Base-by-base conservation (phyloP, 257 asterid genomes). In the Solanum ossicruentum region DNA sequence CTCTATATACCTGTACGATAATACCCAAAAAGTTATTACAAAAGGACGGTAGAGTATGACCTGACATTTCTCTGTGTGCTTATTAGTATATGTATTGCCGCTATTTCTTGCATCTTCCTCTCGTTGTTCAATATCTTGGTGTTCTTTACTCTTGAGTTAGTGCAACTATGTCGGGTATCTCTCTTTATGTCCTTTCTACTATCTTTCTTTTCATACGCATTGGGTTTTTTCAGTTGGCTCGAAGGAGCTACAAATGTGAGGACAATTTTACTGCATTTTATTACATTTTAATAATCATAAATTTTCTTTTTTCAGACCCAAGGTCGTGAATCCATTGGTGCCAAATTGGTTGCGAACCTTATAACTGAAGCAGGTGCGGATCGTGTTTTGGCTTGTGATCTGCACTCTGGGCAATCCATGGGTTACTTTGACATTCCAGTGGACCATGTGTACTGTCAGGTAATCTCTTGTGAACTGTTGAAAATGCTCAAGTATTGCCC, bases 361-460 rank as follows among this genome's bases (percentile, higher is more conserved):
- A 93, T 95, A 69, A 95, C 98, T 26, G 96, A 93, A 89, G 89
- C 98, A 84, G 98, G 98, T 63, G 98, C 98, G 21, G 95, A 95
- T 89, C 96, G 98, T 63, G 96, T 95, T 88, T 93, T 95, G 86
- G 96, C 98, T 80, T 95, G 98, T 91, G 98, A 95, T 89, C 94
- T 95, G 83, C 98, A 95, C 88, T 95, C 98, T 67, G 98, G 98
- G 66, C 98, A 93, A 87, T 93, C 98, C 86, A 93, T 95, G 95
- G 98, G 98, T 84, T 93, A 93, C 89, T 95, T 95, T 51, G 98
- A 95, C 88, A 95, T 95, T 87, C 98, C 98, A 0, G 98, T 95
- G 91, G 98, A 95, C 87, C 98, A 95, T 65, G 93, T 95, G 5
- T 89, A 95, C 89, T 92, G 98, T 89, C 96, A 93, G 98, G 98